phyloP scores from a whole-genome alignment of 139 green algal species.

The Coccomyxa sp. region DNA sequence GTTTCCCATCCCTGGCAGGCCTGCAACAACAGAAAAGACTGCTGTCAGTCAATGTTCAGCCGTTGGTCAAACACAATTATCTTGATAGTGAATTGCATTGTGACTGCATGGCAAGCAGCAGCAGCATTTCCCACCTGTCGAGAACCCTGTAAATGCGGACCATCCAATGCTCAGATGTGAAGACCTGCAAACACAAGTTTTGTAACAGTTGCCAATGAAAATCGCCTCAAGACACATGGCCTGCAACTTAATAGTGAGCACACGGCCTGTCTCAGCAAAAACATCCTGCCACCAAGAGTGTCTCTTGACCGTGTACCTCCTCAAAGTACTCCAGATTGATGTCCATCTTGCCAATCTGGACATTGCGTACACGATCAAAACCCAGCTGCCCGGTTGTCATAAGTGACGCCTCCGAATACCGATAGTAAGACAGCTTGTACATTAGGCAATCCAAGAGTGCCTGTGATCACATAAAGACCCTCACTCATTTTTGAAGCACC shows the following conservation, averaged over 20 bases:
- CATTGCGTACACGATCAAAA: slow-evolving; percentile 78
- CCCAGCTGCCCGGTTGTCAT: slow-evolving; percentile 50
- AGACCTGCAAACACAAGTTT: slow-evolving; percentile 54
- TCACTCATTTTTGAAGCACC: too few relatives aligned
- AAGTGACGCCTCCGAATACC: slow-evolving; percentile 62
- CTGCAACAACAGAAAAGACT: not conserved
- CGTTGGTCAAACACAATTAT: too few relatives aligned
- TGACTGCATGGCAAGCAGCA: not conserved
- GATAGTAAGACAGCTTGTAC: slow-evolving; percentile 91
- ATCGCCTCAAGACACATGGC: too few relatives aligned
- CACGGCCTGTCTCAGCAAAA: too few relatives aligned
- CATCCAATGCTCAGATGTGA: slow-evolving; percentile 91
- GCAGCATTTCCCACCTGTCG: not conserved
- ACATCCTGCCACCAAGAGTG: too few relatives aligned
- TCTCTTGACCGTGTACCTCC: slow-evolving; percentile 52
- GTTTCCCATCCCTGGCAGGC: not conserved
- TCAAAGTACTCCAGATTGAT: slow-evolving; percentile 87
- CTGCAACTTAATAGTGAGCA: too few relatives aligned
- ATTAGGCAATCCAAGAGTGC: slow-evolving; percentile 74
- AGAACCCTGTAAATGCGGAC: slow-evolving; percentile 65
- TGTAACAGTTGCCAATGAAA: too few relatives aligned
- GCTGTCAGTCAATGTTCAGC: too few relatives aligned
- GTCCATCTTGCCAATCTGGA: slow-evolving; percentile 70
- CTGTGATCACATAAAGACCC: slow-evolving; percentile 15
- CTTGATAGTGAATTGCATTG: too few relatives aligned